Percentiles rank a stretch among this genome's conserved stretches.
Conservation (phyloP, 129 eudicot species). For the Flaveria trinervia region DNA sequence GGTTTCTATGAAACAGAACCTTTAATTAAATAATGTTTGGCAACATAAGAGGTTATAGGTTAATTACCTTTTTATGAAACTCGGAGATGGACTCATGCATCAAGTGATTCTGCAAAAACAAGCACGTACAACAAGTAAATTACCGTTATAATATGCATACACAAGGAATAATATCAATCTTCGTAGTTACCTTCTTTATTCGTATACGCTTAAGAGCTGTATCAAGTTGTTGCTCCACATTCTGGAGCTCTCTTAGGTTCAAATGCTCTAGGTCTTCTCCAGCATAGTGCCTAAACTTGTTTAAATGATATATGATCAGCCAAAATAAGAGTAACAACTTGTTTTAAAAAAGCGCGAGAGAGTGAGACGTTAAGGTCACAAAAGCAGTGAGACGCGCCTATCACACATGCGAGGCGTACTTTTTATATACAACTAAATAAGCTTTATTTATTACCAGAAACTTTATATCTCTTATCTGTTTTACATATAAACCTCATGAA, state of each 20-base stretch:
- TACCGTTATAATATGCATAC: background rate
- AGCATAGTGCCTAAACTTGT: constrained; percentile 53
- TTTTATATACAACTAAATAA: too few species aligned
- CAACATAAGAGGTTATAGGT: background rate
- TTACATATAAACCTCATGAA: too few species aligned
- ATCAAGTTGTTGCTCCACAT: constrained; percentile 79
- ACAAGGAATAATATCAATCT: background rate
- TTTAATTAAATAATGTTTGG: background rate
- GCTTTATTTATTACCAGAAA: too few species aligned
- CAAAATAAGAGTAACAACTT: background rate
- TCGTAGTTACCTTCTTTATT: constrained; percentile 49
- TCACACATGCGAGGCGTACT: too few species aligned
- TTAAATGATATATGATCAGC: background rate
- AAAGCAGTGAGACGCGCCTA: too few species aligned
- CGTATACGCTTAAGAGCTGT: constrained; percentile 66
- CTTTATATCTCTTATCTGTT: too few species aligned
- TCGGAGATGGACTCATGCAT: constrained; percentile 80
- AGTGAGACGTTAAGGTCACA: too few species aligned
- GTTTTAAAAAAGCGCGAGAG: too few species aligned
- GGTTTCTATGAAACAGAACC: background rate
- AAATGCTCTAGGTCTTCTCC: constrained; percentile 75
- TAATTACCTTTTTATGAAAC: constrained; percentile 76
- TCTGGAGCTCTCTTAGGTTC: constrained; percentile 68
- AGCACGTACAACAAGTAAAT: background rate
- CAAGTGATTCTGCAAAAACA: constrained; percentile 63